Base-by-base conservation (phyloP, 1,139 yeast species). In the Pichia sp. region DNA sequence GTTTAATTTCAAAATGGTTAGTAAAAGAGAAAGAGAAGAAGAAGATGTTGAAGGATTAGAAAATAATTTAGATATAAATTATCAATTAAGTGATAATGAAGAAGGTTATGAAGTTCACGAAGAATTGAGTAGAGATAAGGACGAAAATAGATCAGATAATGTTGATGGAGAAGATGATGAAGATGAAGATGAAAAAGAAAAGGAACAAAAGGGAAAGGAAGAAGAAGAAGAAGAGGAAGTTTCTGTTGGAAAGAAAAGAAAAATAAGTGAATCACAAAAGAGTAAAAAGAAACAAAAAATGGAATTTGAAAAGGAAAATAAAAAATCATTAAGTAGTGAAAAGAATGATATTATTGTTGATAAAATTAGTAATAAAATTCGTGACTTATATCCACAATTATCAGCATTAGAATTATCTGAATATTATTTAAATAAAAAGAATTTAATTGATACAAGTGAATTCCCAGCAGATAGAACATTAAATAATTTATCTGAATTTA, bases 361-460 rank as follows among this genome's bases (percentile, higher is more conserved):
- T 51, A 78, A 64, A 55, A 64, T 84, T 39, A 79, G 81, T 41
- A 61, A 69, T 35, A 70, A 72, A 54, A 69, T 82, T 32, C 65
- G 77, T 35, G 70, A 69, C 46, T 68, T 69, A 51, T 69, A 79
- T 58, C 69, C 77, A 22, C 78, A 81, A 48, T 66, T 83, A 30
- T 75, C 87, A 1, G 70, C 80, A 2, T 66, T 84, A 42, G 92
- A 83, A 54, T 69, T 84, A 48, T 62, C 75, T 12, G 92, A 82
- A 39, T 57, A 72, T 42, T 76, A 76, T 51, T 66, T 83, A 37
- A 70, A 69, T 50, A 73, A 74, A 52, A 53, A 59, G 8, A 70
- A 67, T 34, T 67, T 83, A 49, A 66, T 76, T 45, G 73, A 76
- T 26, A 75, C 85, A 0, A 64, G 75, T 1, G 78, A 71, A 27